Evolutionary conservation across 257 asterid genomes (phyloP), one percentile per base, ranked within the genome.

Genomic region (Lycium barbarum): DNA sequence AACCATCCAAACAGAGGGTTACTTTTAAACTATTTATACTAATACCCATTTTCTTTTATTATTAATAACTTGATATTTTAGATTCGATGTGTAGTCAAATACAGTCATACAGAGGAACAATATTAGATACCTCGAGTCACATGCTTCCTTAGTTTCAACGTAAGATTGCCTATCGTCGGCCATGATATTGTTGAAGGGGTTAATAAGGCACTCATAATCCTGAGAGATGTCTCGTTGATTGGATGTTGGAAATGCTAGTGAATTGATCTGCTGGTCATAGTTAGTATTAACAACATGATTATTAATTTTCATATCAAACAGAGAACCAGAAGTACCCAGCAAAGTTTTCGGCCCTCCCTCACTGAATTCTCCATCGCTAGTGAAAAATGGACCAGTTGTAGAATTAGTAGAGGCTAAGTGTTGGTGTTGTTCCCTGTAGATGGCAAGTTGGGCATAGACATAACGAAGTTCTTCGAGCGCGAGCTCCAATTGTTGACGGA

Each of bases 81-180:
- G 62, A 35, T 38, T 20, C 17, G 15, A 1, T 15, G 47, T 6
- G 20, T 17, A 13, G 47, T 17, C 22, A n/a, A 81, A 61, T 43
- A 43, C 6, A 82, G 20, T 7, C 43, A 43, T 15, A 40, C 0
- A 38, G n/a, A 61, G 15, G 36, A 40, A 17, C 13, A 49, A 65
- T 51, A 36, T 14, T 9, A 14, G 35, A 33, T 89, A 92, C 95
- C 95, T 87, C 12, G 92, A 86, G 67, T 86, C 89, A 17, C 82
- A 81, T 6, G 79, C 84, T 12, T 87, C 92, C 59, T 86, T 85
- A 3, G 86, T 85, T 80, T 89, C 92, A 36, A 83, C 59, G 43
- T 86, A 90, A 53, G 95, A 88, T 79, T 84, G 91, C 12, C 89
- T 72, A 80, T 92, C 91, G 45, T 87, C 92, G 8, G 66, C 82